phyloP scores from a whole-genome alignment of 2,329 filamentous ascomycete genomes.

The Penicillium expansum region DNA sequence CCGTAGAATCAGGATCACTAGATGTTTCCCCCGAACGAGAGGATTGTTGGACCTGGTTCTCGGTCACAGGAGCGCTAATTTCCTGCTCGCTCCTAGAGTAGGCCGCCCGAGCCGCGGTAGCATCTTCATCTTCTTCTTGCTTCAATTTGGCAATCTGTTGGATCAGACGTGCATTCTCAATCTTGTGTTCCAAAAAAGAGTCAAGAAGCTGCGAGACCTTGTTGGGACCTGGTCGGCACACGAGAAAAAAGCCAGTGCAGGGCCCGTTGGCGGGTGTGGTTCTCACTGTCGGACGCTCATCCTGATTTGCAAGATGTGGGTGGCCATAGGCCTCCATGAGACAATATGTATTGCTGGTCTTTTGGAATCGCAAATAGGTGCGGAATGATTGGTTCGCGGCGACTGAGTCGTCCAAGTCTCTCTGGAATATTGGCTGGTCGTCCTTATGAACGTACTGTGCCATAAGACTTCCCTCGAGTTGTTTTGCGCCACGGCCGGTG shows the following conservation, averaged over 20 bases:
- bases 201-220: constrained; percentile 82
- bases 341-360: constrained; percentile 68
- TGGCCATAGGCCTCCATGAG: constrained; percentile 94
- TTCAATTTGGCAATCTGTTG: constrained; percentile 82
- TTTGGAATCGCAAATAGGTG: constrained; percentile 81
- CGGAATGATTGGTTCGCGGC: constrained; percentile 74
- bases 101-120: constrained; percentile 63
- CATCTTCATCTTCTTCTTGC: constrained; percentile 79
- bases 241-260: constrained; percentile 90
- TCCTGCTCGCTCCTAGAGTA: constrained; percentile 30
- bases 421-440: constrained; percentile 76
- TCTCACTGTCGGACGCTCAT: constrained; percentile 59
- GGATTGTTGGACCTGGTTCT: not conserved
- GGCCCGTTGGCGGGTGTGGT: constrained; percentile 63
- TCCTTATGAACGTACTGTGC: constrained; percentile 82
- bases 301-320: constrained; percentile 71
- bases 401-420: constrained; percentile 87
- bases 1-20: constrained; percentile 25
- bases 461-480: constrained; percentile 72
- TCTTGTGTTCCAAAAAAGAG: constrained; percentile 94
- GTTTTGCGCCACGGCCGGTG: constrained; percentile 70
- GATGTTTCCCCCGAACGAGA: not conserved
- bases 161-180: constrained; percentile 85
- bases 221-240: constrained; percentile 84
- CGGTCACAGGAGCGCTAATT: not conserved